Conservation (phyloP, 2,329 filamentous ascomycete genomes). For the Alternaria burnsii region DNA sequence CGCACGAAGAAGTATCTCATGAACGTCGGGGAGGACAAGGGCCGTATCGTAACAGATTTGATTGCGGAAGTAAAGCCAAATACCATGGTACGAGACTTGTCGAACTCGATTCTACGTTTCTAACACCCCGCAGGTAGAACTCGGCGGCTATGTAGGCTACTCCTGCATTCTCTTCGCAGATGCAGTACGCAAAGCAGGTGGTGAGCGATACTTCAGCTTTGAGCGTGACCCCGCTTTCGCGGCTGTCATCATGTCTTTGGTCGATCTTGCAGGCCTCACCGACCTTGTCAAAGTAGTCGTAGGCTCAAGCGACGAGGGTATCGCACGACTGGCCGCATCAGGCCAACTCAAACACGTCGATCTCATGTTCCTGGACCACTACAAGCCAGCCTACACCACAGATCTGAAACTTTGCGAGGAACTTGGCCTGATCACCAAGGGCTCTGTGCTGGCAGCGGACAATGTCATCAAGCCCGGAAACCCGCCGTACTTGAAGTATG, state of each 20-base stretch:
- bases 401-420: constrained; percentile 82
- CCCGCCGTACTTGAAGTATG: constrained; percentile 74
- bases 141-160: constrained; percentile 84
- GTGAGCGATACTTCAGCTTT: constrained; percentile 73
- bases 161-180: constrained; percentile 79
- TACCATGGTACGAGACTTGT: constrained; percentile 62
- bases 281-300: constrained; percentile 75
- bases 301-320: constrained; percentile 71
- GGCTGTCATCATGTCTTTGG: constrained; percentile 72
- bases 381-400: constrained; percentile 76
- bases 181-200: constrained; percentile 69
- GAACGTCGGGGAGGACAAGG: constrained; percentile 81
- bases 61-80: constrained; percentile 73
- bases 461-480: constrained; percentile 78
- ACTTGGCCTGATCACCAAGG: constrained; percentile 68
- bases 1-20: constrained; percentile 75
- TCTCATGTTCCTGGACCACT: constrained; percentile 81
- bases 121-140: constrained; percentile 64
- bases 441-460: constrained; percentile 72
- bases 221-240: constrained; percentile 79
- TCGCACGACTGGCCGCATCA: constrained; percentile 66
- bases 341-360: constrained; percentile 69
- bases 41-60: constrained; percentile 72
- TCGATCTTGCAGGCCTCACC: constrained; percentile 76
- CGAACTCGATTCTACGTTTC: background rate